These are phyloP conservation scores for Coniosporium apollinis DNA, from an alignment of 495 filamentous ascomycete genomes.

Conservation along the genomic window DNA sequence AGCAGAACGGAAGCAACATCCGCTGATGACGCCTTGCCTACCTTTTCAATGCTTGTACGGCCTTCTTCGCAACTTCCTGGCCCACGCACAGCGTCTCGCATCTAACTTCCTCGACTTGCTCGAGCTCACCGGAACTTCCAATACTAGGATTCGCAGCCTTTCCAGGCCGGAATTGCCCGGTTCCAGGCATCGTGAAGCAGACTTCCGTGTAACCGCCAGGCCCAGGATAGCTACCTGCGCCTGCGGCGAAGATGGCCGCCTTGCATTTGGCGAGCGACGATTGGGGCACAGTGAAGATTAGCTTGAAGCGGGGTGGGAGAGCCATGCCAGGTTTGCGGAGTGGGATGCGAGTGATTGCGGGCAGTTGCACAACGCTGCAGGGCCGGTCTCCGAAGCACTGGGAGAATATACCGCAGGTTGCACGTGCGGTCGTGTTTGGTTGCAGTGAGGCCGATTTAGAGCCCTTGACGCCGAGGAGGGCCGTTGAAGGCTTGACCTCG, in stretches of 20 bases:
- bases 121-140: slow-evolving; percentile 33
- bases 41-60: slow-evolving; percentile 44
- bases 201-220: slow-evolving; percentile 44
- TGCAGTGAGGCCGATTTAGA: no score
- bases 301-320: slow-evolving; percentile 27
- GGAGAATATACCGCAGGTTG: neutral
- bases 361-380: no score
- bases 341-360: no score
- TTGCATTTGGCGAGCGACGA: slow-evolving; percentile 34
- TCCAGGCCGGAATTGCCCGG: slow-evolving; percentile 43
- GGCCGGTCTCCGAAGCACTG: neutral
- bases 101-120: slow-evolving; percentile 34
- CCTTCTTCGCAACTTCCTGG: slow-evolving; percentile 29
- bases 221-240: slow-evolving; percentile 42
- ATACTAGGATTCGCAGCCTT: slow-evolving; percentile 40
- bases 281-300: slow-evolving; percentile 42
- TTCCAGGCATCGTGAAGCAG: slow-evolving; percentile 38
- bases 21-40: no score
- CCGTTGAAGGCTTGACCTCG: no score
- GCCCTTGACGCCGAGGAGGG: no score
- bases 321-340: neutral
- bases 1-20: no score
- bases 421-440: neutral
- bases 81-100: slow-evolving; percentile 38
- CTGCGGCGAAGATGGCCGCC: slow-evolving; percentile 43